Base-by-base conservation (phyloP, 179 eudicot species). In the Carnegiea gigantea region DNA sequence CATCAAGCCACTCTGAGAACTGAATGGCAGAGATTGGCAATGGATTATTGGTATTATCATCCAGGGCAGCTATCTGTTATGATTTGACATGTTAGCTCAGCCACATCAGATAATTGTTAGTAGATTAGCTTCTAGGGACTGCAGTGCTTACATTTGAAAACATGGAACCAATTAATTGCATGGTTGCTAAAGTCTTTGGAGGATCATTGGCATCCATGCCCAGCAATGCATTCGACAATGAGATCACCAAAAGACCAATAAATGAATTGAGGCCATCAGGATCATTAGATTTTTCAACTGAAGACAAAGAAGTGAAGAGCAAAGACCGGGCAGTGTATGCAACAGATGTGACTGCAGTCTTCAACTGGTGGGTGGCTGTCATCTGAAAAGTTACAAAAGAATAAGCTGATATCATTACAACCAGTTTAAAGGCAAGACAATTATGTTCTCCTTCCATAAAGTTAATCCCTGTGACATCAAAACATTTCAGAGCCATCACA, bases 131-230 rank as follows among this genome's bases (percentile, higher is more conserved):
- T 23, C 20, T 43, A 76, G 46, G 24, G 51, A 76, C 68, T 75
- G 71, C 76, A 73, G 46, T 65, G 12, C 93, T 86, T 88, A 97
- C 99, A 91, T 87, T 97, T 82, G 99, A 95, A 88, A 97, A 97
- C 78, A 97, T 84, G 80, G 99, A 97, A 71, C 97, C 98, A 89
- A 97, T 90, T 59, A 97, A 87, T 86, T 97, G 99, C 95, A 97
- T 97, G 82, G 97, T 95, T 64, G 98, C 99, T 89, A 92, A 78
- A 78, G 98, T 95, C 89, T 97, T 97, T 24, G 99, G 98, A 80
- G 99, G 98, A 84, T 97, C 99, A 87, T 97, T 97, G 79, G 98
- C 99, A 91, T 97, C 99, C 95, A 97, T 90, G 57, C 99, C 99
- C 84, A 97, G 90, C 85, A 97, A 87, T 43, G 99, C 97, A 90